Percentiles rank a stretch among this genome's conserved stretches.
phyloP scores from a whole-genome alignment of 257 asterid genomes.

The Nicotiana knightiana region DNA sequence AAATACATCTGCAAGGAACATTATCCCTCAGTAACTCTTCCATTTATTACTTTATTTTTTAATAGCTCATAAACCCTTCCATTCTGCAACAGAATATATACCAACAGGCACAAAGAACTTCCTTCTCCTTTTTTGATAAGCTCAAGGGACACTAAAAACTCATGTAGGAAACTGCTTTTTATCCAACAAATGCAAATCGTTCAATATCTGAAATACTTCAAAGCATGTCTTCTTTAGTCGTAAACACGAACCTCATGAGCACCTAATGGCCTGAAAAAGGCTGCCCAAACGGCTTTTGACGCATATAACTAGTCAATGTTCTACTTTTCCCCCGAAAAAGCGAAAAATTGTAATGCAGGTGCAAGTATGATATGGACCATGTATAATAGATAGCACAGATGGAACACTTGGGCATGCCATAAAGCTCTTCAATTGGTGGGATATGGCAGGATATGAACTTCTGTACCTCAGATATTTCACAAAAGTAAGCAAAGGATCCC shows the following conservation, averaged over 20 bases:
- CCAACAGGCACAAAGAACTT: background rate
- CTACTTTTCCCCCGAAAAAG: background rate
- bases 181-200: background rate
- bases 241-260: background rate
- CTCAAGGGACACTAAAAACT: background rate
- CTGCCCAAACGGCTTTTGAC: background rate
- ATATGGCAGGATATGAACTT: conserved; percentile 13
- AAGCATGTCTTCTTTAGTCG: background rate
- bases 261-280: conserved; percentile 4
- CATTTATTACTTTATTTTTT: background rate
- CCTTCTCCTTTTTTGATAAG: background rate
- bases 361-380: background rate
- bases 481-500: conserved; percentile 46
- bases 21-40: background rate
- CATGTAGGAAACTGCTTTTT: background rate
- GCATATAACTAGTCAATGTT: background rate
- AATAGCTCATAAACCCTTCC: background rate
- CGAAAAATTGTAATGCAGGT: background rate
- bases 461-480: conserved; percentile 59
- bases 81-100: background rate
- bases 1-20: background rate
- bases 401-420: conserved; percentile 11
- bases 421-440: conserved; percentile 19
- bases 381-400: conserved; percentile 4
- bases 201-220: conserved; percentile 1